Conservation (phyloP, 2,329 filamentous ascomycete species). For the Chrysoporthe puriensis region DNA sequence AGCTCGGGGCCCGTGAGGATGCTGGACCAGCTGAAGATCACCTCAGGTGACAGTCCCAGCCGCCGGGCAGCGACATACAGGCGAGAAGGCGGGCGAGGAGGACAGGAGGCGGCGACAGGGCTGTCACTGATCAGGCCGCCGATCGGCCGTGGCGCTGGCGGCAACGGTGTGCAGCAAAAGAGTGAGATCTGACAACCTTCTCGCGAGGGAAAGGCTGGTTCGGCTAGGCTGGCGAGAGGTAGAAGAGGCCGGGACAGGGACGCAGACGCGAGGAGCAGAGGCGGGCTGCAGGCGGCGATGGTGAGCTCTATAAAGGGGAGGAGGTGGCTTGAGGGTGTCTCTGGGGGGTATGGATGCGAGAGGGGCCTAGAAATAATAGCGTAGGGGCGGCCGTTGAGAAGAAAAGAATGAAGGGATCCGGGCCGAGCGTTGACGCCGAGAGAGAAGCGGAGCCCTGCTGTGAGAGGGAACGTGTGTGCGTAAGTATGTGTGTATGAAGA, state of each 20-base stretch:
- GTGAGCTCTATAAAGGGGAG: background rate
- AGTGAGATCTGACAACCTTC: background rate
- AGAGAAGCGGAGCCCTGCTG: background rate
- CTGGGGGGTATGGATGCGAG: background rate
- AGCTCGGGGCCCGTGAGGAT: background rate
- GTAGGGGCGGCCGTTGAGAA: background rate
- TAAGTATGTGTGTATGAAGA: background rate
- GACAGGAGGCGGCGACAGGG: background rate
- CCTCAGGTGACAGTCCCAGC: no score
- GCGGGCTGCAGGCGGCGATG: background rate
- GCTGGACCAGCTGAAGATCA: background rate
- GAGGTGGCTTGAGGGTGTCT: background rate
- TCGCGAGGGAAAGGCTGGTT: background rate
- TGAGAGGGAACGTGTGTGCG: background rate
- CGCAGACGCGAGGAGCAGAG: background rate
- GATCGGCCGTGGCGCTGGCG: background rate
- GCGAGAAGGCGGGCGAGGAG: background rate
- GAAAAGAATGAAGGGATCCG: background rate
- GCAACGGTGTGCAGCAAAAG: constrained; percentile 2
- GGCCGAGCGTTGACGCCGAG: background rate
- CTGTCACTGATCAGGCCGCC: constrained; percentile 3
- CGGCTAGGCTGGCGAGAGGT: background rate
- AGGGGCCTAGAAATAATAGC: background rate
- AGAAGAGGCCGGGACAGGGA: background rate
- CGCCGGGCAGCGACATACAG: background rate